Evolutionary conservation across 345 rosid genomes (phyloP).

Genomic region (Eucalyptus curtisii): DNA sequence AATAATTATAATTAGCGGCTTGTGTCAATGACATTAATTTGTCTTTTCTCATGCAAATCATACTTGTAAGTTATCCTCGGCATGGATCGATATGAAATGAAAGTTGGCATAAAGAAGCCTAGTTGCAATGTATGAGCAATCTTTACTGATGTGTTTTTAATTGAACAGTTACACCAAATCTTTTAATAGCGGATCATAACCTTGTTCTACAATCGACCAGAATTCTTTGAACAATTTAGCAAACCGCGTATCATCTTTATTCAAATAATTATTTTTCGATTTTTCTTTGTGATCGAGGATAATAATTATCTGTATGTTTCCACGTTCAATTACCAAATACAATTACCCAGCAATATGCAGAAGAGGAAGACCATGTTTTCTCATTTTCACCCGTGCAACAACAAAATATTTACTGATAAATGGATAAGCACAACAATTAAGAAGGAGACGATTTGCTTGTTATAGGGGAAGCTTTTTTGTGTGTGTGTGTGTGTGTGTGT

Average conservation of each 20-base stretch:
- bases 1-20: no score
- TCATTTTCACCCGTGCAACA: not conserved
- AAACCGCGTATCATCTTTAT: not conserved
- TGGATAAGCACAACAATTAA: no score
- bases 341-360: not conserved
- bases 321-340: not conserved
- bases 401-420: not conserved
- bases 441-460: no score
- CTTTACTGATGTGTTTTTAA: fast-evolving
- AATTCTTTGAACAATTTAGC: not conserved
- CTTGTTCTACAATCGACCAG: not conserved
- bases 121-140: no score
- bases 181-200: not conserved
- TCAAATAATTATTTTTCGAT: not conserved
- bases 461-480: no score
- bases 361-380: not conserved
- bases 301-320: not conserved
- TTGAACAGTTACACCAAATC: no score
- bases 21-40: no score
- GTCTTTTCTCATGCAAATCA: no score
- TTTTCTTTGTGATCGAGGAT: not conserved
- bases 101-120: no score
- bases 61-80: no score
- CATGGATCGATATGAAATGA: no score
- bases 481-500: no score